Conservation (phyloP, 2,329 filamentous ascomycete genomes). For the Xylariales sp. region DNA sequence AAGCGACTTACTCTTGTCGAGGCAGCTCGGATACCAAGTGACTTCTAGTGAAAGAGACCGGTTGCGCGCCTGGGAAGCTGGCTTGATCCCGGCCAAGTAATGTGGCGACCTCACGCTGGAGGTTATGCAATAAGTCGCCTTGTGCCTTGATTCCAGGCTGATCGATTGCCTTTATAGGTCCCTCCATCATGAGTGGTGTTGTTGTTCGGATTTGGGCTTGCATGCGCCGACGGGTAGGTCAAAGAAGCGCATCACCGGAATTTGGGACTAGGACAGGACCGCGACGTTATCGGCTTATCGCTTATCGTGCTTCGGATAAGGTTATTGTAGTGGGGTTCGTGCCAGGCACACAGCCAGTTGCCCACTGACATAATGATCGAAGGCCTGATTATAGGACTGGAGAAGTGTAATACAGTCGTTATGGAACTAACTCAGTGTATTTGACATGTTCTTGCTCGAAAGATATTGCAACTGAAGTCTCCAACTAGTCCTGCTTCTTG, state of each 20-base stretch:
- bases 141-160: slow-evolving; percentile 63
- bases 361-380: no score
- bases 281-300: no score
- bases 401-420: neutral
- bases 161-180: slow-evolving; percentile 46
- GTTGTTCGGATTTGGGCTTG: neutral
- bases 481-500: neutral
- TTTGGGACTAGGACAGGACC: no score
- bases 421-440: neutral
- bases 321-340: no score
- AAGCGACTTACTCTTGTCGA: slow-evolving; percentile 50
- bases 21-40: slow-evolving; percentile 84
- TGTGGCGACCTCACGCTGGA: slow-evolving; percentile 69
- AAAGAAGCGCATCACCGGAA: no score
- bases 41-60: slow-evolving; percentile 80
- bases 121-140: slow-evolving; percentile 50
- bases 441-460: neutral
- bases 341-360: no score
- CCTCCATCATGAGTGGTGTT: neutral
- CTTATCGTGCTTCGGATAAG: no score
- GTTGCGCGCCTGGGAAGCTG: slow-evolving; percentile 85
- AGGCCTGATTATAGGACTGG: neutral
- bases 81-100: slow-evolving; percentile 66
- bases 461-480: neutral
- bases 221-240: neutral